phyloP scores from a whole-genome alignment of 2,329 filamentous ascomycete species.

The Fusarium tupiense region DNA sequence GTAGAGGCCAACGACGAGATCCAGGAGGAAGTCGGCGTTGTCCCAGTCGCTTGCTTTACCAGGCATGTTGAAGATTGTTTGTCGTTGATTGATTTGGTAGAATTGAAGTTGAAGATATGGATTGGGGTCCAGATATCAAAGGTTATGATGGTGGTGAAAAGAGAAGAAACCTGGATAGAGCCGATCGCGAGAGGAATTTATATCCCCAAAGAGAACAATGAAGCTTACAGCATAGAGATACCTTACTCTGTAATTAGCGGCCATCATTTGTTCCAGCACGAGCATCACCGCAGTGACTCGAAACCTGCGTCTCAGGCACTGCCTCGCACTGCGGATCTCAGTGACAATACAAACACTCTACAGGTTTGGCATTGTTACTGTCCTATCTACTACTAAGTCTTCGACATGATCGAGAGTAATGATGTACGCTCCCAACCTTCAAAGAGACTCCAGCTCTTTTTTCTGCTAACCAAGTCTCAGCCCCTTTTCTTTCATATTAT shows the following conservation, averaged over 20 bases:
- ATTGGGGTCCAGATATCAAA: background rate
- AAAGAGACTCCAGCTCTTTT: background rate
- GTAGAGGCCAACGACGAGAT: conserved; percentile 49
- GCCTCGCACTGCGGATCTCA: background rate
- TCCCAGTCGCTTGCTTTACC: conserved; percentile 44
- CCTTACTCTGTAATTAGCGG: background rate
- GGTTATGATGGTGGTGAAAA: background rate
- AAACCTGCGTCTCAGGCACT: background rate
- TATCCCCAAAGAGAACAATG: background rate
- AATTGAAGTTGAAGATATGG: background rate
- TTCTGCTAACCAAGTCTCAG: background rate
- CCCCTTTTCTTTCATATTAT: background rate
- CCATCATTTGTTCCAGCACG: background rate
- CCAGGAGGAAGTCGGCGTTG: conserved; percentile 47
- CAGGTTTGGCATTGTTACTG: background rate
- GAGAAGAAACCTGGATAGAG: background rate
- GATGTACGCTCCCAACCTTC: background rate
- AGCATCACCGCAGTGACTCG: background rate
- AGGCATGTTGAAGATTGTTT: conserved; percentile 30
- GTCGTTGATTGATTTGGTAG: background rate
- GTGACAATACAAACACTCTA: background rate
- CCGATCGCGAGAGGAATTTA: background rate
- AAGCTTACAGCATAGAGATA: background rate
- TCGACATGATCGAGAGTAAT: background rate
- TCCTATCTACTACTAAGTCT: background rate